These are phyloP conservation scores for Fusarium dlaminii DNA, from an alignment of 2,329 filamentous ascomycete species.

Conservation along the genomic window DNA sequence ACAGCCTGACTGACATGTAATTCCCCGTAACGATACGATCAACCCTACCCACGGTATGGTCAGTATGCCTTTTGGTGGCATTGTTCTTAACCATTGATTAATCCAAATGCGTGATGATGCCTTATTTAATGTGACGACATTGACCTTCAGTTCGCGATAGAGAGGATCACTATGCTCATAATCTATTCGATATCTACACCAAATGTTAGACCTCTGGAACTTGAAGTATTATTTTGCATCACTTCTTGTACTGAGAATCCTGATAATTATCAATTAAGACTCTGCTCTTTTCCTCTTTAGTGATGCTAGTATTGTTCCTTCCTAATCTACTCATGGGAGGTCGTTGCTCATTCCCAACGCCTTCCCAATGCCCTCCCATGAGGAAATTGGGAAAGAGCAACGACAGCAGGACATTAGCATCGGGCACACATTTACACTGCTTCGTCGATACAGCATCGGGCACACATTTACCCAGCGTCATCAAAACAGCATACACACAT, in stretches of 20 bases:
- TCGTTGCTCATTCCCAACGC: neutral
- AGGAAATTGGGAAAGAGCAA: neutral
- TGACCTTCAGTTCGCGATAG: neutral
- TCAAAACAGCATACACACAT: neutral
- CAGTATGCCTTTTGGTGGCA: neutral
- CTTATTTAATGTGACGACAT: neutral
- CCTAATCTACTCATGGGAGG: neutral
- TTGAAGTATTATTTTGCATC: neutral
- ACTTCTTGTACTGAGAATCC: neutral
- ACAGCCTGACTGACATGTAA: neutral
- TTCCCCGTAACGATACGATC: neutral
- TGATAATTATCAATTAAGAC: too few species aligned
- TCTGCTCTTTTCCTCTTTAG: neutral
- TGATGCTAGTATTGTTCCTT: neutral
- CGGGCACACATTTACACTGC: neutral
- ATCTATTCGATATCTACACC: neutral
- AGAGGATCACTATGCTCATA: neutral
- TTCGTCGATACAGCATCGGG: neutral
- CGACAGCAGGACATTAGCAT: neutral
- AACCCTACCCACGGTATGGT: neutral
- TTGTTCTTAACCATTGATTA: neutral
- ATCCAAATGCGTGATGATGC: neutral
- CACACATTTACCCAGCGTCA: neutral
- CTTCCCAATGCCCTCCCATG: neutral
- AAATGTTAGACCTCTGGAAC: neutral